Evolutionary conservation across 2,329 filamentous ascomycete species (phyloP).

Genomic region (Fusarium incarnatum): DNA sequence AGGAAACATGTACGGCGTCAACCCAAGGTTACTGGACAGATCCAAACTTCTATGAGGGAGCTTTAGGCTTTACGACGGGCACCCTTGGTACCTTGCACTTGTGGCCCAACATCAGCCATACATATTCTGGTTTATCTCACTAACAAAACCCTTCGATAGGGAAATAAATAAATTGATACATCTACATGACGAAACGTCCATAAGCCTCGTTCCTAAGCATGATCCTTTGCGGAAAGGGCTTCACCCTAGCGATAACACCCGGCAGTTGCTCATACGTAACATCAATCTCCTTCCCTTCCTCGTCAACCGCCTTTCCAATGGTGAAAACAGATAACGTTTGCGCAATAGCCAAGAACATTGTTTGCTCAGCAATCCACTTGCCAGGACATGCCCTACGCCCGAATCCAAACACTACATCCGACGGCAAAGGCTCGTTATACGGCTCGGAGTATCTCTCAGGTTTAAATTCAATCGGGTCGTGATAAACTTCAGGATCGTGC

Average conservation of each 20-base stretch:
- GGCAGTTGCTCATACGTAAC: conserved; percentile 10
- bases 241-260: conserved; percentile 18
- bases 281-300: conserved; percentile 52
- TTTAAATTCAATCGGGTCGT: conserved; percentile 51
- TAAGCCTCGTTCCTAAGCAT: neutral
- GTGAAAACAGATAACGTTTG: conserved; percentile 61
- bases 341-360: conserved; percentile 51
- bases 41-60: neutral
- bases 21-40: neutral
- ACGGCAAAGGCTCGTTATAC: conserved; percentile 47
- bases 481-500: conserved; percentile 56
- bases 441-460: conserved; percentile 39
- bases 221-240: conserved; percentile 3
- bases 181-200: neutral
- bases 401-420: conserved; percentile 49
- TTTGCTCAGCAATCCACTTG: conserved; percentile 47
- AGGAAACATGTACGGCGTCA: too few relatives aligned
- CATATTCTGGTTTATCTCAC: neutral
- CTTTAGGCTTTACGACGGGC: neutral
- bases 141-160: neutral
- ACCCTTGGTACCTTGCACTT: neutral
- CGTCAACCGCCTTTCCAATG: conserved; percentile 45
- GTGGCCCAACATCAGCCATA: neutral
- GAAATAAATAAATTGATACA: neutral
- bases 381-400: conserved; percentile 54